phyloP scores from a whole-genome alignment of 768 basidiomycete species.

The Cubamyces sp. region DNA sequence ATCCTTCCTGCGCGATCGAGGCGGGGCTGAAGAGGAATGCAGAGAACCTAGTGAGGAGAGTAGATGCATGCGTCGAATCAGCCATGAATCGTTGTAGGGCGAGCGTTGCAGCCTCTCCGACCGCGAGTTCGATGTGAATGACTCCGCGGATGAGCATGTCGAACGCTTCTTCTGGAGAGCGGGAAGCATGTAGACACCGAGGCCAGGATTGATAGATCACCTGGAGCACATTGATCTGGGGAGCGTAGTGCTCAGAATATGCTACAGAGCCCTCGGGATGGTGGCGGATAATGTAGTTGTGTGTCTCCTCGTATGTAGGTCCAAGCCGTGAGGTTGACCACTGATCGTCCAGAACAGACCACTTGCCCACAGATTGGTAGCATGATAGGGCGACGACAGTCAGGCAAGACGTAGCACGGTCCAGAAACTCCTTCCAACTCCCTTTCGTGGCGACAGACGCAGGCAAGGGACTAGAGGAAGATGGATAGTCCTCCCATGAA shows the following conservation, averaged over 20 bases:
- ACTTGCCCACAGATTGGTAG: constrained; percentile 65
- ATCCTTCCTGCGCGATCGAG: constrained; percentile 64
- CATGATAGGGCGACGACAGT: constrained; percentile 61
- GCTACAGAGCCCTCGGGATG: constrained; percentile 68
- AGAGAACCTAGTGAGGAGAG: constrained; percentile 66
- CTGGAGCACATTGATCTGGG: constrained; percentile 73
- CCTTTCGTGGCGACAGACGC: constrained; percentile 58
- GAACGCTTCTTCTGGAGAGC: constrained; percentile 61
- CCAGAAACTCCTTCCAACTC: constrained; percentile 73
- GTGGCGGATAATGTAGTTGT: constrained; percentile 66
- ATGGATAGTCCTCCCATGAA: constrained; percentile 67
- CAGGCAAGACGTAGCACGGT: constrained; percentile 61
- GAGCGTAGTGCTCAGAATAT: constrained; percentile 61
- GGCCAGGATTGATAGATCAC: constrained; percentile 86
- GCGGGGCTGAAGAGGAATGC: constrained; percentile 75
- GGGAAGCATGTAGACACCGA: constrained; percentile 64
- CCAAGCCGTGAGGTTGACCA: constrained; percentile 68
- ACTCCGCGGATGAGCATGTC: constrained; percentile 82
- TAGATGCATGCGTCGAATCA: constrained; percentile 55
- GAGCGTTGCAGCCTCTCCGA: constrained; percentile 68
- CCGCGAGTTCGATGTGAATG: constrained; percentile 80
- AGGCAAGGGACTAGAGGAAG: constrained; percentile 67
- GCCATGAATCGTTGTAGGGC: constrained; percentile 77
- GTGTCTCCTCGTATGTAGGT: constrained; percentile 68
- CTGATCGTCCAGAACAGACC: constrained; percentile 87